phyloP scores from a whole-genome alignment of 768 basidiomycete species.

The Porphyrellus cyaneotinctus region DNA sequence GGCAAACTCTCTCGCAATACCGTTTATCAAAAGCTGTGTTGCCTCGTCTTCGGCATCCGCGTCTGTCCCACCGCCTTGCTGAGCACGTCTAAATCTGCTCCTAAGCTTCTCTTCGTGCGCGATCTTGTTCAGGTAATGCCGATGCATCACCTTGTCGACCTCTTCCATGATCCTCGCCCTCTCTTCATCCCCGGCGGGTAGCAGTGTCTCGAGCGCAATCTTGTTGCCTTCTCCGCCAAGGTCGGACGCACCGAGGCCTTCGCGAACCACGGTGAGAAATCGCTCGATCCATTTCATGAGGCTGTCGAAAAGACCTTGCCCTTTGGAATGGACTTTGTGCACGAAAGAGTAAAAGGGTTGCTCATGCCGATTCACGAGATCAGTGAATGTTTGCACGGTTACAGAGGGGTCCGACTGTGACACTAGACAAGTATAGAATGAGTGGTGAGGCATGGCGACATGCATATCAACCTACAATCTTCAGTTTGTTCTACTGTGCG shows the following conservation, averaged over 20 bases:
- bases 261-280: slow-evolving; percentile 86
- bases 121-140: slow-evolving; percentile 94
- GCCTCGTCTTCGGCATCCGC: slow-evolving; percentile 75
- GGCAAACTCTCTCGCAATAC: slow-evolving; percentile 76
- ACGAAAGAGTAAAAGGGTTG: slow-evolving; percentile 96
- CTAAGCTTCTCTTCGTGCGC: slow-evolving; percentile 89
- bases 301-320: slow-evolving; percentile 86
- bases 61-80: slow-evolving; percentile 39
- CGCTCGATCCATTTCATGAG: slow-evolving; percentile 98
- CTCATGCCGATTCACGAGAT: slow-evolving; percentile 91
- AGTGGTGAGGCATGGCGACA: not conserved
- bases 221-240: slow-evolving; percentile 11
- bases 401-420: slow-evolving; percentile 76
- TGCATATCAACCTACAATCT: slow-evolving; percentile 56
- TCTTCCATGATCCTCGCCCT: slow-evolving; percentile 77
- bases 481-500: slow-evolving; percentile 90
- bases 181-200: slow-evolving; percentile 78
- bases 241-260: slow-evolving; percentile 62
- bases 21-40: slow-evolving; percentile 73
- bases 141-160: slow-evolving; percentile 82
- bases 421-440: slow-evolving; percentile 41
- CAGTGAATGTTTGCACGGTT: slow-evolving; percentile 91
- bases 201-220: slow-evolving; percentile 82
- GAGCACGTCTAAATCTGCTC: slow-evolving; percentile 70
- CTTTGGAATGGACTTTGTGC: slow-evolving; percentile 97